Evolutionary conservation across 1,139 yeast genomes (phyloP), one percentile per base, ranked within the genome.

Genomic region (Keqinozyma sinolaborantium): DNA sequence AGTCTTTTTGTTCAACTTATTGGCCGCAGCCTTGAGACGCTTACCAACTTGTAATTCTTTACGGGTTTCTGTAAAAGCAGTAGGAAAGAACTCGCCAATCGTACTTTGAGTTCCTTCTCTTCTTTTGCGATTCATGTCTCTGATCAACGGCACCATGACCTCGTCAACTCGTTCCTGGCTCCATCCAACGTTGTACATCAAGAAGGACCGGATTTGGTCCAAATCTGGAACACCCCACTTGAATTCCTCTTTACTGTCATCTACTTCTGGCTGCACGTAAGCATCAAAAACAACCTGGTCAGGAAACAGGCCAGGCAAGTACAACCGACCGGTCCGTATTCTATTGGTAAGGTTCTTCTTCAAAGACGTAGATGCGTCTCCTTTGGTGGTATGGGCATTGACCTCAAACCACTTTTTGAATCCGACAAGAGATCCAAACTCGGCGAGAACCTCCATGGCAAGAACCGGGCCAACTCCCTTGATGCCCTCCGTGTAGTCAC

Each of bases 391-490:
- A 3, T 53, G 35, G 3, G 60, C 48, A 23, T 57, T 50, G 7
- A 51, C 48, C 31, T 64, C 71, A 39, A 56, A 67, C 75, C 75
- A 71, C 11, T 39, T 16, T 36, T 66, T 68, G 35, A 69, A 65
- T 1, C 41, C 35, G 10, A 44, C 34, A 23, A 68, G 52, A 41
- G 50, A 43, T 1, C 76, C 80, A 58, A 92, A 94, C 45, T 90
- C 95, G 0, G 95, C 95, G 23, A 94, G 50, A n/a, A 94, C 76
- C 55, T 94, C 97, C 77, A 88, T 77, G 0, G 96, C 95, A 19
- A 83, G 70, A 0, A 92, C 97, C 0, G 96, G 96, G 0, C 98
- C 98, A 35, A 92, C 71, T 2, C 97, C 95, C 37, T 83, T 81
- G 23, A 92, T 60, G 0, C 98, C 98, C 37, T 83, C 87, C 0